These are phyloP conservation scores for Ilex paraguariensis DNA, from an alignment of 305 asterid species.

Conservation along the genomic window DNA sequence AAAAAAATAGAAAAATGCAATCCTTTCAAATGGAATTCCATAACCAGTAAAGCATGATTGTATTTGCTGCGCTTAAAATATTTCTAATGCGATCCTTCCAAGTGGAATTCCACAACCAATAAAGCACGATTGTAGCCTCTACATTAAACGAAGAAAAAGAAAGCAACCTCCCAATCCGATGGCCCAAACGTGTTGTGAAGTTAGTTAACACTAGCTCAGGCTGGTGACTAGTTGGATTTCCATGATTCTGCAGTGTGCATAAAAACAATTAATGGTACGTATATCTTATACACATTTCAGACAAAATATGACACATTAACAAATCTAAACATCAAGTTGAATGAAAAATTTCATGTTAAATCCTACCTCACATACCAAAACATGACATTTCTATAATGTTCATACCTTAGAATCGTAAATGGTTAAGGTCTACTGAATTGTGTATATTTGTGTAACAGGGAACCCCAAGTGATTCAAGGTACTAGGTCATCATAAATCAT, in stretches of 20 bases:
- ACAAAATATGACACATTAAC: background rate
- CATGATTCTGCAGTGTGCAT: constrained; percentile 67
- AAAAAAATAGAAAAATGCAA: background rate
- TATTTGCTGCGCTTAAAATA: background rate
- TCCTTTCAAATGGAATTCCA: background rate
- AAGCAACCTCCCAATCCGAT: constrained; percentile 82
- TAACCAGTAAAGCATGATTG: background rate
- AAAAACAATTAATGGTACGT: background rate
- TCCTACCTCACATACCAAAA: background rate
- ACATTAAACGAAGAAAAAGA: background rate
- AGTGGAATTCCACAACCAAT: no score
- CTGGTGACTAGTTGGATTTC: constrained; percentile 87
- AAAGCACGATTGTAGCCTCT: background rate
- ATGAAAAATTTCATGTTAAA: background rate
- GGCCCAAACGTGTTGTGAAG: constrained; percentile 93
- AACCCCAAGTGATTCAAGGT: no score
- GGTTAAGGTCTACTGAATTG: background rate
- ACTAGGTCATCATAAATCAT: no score
- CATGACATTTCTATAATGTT: background rate
- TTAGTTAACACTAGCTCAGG: constrained; percentile 86
- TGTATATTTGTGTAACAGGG: background rate
- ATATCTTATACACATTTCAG: background rate
- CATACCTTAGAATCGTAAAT: background rate
- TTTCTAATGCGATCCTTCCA: background rate
- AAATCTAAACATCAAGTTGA: background rate